Conservation (phyloP, 2,329 filamentous ascomycete genomes). For the Ophiostoma ulmi region DNA sequence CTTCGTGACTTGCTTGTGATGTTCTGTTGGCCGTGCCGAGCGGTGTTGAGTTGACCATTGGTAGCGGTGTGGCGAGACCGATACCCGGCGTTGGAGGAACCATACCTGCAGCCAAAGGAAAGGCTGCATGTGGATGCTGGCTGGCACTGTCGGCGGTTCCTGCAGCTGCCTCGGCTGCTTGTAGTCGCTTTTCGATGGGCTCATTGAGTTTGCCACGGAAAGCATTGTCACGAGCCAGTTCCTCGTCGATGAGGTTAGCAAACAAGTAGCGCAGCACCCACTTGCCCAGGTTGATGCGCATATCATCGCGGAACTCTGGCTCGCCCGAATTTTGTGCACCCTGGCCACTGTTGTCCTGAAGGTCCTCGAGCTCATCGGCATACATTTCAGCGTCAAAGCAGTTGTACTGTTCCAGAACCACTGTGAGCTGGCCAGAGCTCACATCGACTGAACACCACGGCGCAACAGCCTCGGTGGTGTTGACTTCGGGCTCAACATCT, state of each 20-base stretch:
- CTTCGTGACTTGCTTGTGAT: slow-evolving; percentile 52
- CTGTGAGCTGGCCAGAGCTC: slow-evolving; percentile 83
- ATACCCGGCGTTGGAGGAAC: slow-evolving; percentile 43
- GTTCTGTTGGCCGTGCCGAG: slow-evolving; percentile 39
- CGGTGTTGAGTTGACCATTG: slow-evolving; percentile 38
- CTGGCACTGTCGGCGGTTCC: slow-evolving; percentile 16
- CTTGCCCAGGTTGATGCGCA: slow-evolving; percentile 93
- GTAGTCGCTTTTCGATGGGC: slow-evolving; percentile 53
- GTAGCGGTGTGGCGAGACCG: slow-evolving; percentile 60
- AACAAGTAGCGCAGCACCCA: slow-evolving; percentile 95
- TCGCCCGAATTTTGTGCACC: slow-evolving; percentile 41
- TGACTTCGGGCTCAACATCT: slow-evolving; percentile 80
- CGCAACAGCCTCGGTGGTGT: slow-evolving; percentile 81
- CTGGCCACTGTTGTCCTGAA: background rate
- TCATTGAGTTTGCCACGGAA: slow-evolving; percentile 66
- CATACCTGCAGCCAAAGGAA: background rate
- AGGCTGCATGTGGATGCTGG: background rate
- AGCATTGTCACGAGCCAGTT: slow-evolving; percentile 73
- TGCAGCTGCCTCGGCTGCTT: slow-evolving; percentile 49
- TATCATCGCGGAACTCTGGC: slow-evolving; percentile 84
- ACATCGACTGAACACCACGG: slow-evolving; percentile 97
- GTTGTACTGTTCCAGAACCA: slow-evolving; percentile 87
- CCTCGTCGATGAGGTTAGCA: slow-evolving; percentile 80
- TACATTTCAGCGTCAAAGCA: slow-evolving; percentile 98
- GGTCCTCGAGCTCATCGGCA: slow-evolving; percentile 67